Evolutionary conservation across 1,139 yeast genomes (phyloP).

Genomic region (Hyphopichia wangnamkhiaoensis): DNA sequence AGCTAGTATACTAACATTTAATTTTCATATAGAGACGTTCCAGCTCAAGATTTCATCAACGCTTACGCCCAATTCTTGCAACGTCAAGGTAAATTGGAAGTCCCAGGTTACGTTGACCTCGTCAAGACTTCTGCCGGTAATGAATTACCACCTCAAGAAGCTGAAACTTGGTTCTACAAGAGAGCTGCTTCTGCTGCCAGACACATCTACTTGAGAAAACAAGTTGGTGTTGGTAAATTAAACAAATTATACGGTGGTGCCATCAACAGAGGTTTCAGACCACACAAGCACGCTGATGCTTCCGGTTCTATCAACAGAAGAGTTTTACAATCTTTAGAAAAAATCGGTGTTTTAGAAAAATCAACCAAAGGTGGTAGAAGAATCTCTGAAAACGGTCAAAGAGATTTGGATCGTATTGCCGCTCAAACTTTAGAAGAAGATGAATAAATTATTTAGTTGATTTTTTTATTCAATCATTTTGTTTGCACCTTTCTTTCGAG

Average conservation of each 20-base stretch:
- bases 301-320: constrained; percentile 99
- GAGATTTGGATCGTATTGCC: constrained; percentile 99
- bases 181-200: constrained; percentile 99
- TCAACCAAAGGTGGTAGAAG: constrained; percentile 99
- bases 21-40: constrained; percentile 81
- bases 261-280: constrained; percentile 98
- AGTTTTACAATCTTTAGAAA: constrained; percentile 97
- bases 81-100: constrained; percentile 99
- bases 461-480: constrained; percentile 4
- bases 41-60: constrained; percentile 99
- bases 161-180: constrained; percentile 99
- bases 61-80: constrained; percentile 99
- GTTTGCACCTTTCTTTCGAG: not conserved
- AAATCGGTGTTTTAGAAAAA: constrained; percentile 95
- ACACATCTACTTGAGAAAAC: constrained; percentile 99
- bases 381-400: constrained; percentile 99
- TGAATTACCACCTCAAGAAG: constrained; percentile 99
- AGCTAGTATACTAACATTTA: constrained; percentile 41
- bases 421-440: constrained; percentile 97
- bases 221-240: constrained; percentile 98
- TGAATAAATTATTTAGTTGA: constrained; percentile 45
- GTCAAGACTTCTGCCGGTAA: constrained; percentile 99
- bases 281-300: constrained; percentile 98
- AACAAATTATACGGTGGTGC: constrained; percentile 99
- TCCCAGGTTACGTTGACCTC: constrained; percentile 99